Conservation (phyloP, 768 basidiomycete species). For the Boletus reticuloceps region DNA sequence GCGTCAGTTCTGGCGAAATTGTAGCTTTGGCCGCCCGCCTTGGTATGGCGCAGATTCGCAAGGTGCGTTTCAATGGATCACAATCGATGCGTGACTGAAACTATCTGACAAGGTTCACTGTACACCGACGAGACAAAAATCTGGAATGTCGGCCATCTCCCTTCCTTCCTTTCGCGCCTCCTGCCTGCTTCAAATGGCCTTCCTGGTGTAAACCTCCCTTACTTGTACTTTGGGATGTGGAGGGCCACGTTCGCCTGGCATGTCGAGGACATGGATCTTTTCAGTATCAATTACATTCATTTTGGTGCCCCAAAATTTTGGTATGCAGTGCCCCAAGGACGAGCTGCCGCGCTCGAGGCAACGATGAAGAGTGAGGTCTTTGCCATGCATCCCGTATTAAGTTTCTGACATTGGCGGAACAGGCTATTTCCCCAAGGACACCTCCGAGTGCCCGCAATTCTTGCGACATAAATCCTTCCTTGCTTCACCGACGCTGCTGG, state of each 20-base stretch:
- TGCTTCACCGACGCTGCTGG: slow-evolving; percentile 81
- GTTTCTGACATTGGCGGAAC: slow-evolving; percentile 3
- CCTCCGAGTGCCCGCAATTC: slow-evolving; percentile 85
- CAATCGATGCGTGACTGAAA: not conserved
- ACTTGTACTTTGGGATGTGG: slow-evolving; percentile 99
- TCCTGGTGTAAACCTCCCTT: slow-evolving; percentile 96
- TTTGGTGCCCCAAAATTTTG: slow-evolving; percentile 97
- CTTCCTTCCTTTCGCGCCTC: slow-evolving; percentile 80
- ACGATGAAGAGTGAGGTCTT: slow-evolving; percentile 73
- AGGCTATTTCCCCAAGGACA: slow-evolving; percentile 92
- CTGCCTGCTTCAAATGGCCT: slow-evolving; percentile 69
- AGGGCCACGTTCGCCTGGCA: slow-evolving; percentile 98
- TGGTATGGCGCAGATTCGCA: slow-evolving; percentile 98
- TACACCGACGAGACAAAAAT: slow-evolving; percentile 72
- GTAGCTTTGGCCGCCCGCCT: slow-evolving; percentile 83
- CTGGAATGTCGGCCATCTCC: slow-evolving; percentile 95
- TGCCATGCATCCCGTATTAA: not conserved
- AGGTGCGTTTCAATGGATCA: slow-evolving; percentile 47
- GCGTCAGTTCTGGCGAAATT: slow-evolving; percentile 88
- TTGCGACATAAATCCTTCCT: slow-evolving; percentile 95
- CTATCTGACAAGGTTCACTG: slow-evolving; percentile 47
- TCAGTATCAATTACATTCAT: slow-evolving; percentile 98
- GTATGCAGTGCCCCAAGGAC: slow-evolving; percentile 92
- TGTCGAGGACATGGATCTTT: slow-evolving; percentile 99
- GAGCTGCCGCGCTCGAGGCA: slow-evolving; percentile 79